phyloP scores from a whole-genome alignment of 495 filamentous ascomycete genomes.

The Neurospora sp. region DNA sequence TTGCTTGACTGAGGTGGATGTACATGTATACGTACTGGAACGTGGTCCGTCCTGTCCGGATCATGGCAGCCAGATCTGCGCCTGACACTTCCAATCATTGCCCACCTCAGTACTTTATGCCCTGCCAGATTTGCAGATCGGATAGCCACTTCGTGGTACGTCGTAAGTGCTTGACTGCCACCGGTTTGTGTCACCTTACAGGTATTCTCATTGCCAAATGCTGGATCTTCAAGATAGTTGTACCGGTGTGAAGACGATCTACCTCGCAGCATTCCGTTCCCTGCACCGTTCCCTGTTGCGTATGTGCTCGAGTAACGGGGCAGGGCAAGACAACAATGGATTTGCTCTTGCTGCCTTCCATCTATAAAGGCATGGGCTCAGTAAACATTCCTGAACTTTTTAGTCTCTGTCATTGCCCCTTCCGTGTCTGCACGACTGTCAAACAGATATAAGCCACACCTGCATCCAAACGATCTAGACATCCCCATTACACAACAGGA shows the following conservation, averaged over 20 bases:
- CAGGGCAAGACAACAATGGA: not conserved
- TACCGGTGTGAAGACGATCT: not conserved
- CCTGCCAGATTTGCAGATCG: not conserved
- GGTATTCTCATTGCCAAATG: not conserved
- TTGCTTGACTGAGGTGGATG: not conserved
- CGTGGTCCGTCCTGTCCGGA: constrained; percentile 3
- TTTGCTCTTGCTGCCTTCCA: not conserved
- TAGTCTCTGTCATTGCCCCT: not conserved
- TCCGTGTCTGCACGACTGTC: not conserved
- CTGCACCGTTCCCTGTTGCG: not conserved
- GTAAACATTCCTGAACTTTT: not conserved
- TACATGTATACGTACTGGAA: not conserved
- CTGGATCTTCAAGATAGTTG: constrained; percentile 6
- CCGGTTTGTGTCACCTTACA: not conserved
- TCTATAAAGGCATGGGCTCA: not conserved
- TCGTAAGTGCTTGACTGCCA: not conserved
- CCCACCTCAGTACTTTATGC: not conserved
- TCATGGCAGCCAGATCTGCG: constrained; percentile 11
- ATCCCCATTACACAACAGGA: not conserved
- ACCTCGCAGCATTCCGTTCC: not conserved
- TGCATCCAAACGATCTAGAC: not conserved
- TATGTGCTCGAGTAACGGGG: not conserved
- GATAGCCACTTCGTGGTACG: not conserved
- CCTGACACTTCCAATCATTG: not conserved
- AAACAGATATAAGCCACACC: not conserved